These are phyloP conservation scores for Ajuga reptans DNA, from an alignment of 305 asterid species.

Conservation along the genomic window DNA sequence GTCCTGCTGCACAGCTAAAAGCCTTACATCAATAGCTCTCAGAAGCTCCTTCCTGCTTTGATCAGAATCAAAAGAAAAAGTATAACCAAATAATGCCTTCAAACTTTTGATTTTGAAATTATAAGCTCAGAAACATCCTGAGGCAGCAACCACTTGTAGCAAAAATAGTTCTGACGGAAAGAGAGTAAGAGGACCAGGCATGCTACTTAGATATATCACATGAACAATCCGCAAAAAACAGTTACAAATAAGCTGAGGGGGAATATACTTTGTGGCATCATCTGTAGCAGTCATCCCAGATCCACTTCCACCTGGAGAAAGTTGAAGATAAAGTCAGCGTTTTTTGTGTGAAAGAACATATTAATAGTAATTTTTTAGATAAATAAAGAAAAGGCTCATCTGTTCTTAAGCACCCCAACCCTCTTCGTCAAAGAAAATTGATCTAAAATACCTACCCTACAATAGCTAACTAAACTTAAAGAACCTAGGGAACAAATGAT, in stretches of 20 bases:
- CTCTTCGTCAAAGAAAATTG: background rate
- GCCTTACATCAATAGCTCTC: slow-evolving; percentile 87
- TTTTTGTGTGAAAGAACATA: background rate
- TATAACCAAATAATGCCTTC: background rate
- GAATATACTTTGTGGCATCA: slow-evolving; percentile 75
- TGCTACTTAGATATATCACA: background rate
- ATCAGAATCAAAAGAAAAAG: slow-evolving; percentile 16
- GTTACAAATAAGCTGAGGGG: slow-evolving; percentile 15
- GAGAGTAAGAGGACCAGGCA: background rate
- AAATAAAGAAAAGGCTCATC: background rate
- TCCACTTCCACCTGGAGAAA: slow-evolving; percentile 58
- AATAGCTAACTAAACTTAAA: background rate
- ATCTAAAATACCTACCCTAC: background rate
- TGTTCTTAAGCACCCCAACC: background rate
- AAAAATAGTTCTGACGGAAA: background rate
- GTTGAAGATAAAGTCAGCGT: slow-evolving; percentile 15
- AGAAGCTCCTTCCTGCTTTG: slow-evolving; percentile 70
- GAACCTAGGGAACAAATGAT: background rate
- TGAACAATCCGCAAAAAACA: background rate
- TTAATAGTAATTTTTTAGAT: background rate
- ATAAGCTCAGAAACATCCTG: slow-evolving; percentile 3
- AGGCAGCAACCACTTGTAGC: background rate
- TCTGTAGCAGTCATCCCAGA: slow-evolving; percentile 49
- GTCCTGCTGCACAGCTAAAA: slow-evolving; percentile 71
- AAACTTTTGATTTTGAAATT: background rate